Conservation (phyloP, 163 green algal species). For the Trebouxiophyceae sp. region DNA sequence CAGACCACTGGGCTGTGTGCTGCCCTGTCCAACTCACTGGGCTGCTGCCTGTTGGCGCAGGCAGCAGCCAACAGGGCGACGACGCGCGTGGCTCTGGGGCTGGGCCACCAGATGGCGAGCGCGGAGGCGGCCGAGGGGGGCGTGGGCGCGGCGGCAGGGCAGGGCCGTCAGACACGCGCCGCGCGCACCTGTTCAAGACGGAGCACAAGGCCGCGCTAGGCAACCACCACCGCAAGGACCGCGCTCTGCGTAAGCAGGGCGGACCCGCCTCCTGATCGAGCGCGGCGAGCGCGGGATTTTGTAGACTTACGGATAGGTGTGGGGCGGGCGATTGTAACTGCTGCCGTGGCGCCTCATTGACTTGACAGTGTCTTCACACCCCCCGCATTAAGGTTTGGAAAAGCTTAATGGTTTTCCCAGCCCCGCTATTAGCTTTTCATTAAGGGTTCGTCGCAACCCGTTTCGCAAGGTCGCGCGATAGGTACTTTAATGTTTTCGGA, state of each 20-base stretch:
- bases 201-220: constrained; percentile 57
- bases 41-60: too few relatives aligned
- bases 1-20: too few relatives aligned
- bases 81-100: neutral
- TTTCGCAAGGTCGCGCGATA: too few relatives aligned
- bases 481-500: too few relatives aligned
- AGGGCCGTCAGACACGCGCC: neutral
- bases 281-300: neutral
- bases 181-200: constrained; percentile 36
- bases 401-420: too few relatives aligned
- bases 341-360: neutral
- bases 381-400: too few relatives aligned
- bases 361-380: neutral
- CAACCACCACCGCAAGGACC: constrained; percentile 71
- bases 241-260: constrained; percentile 44
- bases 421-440: too few relatives aligned
- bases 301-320: neutral
- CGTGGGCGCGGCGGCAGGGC: too few relatives aligned
- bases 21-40: too few relatives aligned
- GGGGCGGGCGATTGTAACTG: neutral
- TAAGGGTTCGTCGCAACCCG: too few relatives aligned
- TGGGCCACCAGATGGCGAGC: neutral
- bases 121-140: too few relatives aligned
- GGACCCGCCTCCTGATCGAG: neutral
- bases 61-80: too few relatives aligned